Evolutionary conservation across 768 basidiomycete species (phyloP), one percentile per base, ranked within the genome.

Genomic region (Leccinellum albellum): DNA sequence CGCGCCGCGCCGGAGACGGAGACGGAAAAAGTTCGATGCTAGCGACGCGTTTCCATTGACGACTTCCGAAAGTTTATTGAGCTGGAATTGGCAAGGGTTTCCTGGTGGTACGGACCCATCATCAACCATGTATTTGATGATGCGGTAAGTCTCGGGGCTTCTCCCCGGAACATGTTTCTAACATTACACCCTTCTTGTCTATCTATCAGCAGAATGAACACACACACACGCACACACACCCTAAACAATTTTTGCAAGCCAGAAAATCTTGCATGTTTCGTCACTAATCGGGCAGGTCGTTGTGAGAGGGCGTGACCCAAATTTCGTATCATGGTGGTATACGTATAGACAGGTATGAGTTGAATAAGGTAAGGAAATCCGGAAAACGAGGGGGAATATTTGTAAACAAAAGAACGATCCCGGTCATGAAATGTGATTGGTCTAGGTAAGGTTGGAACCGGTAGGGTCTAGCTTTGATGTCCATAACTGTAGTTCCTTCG

Each of bases 401-500:
- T 42, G 40, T 42, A 20, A 42, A 40, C n/a, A 3, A 32, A 47
- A 47, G 21, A 47, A 7, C 31, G 15, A 47, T 42, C 51, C 31
- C 42, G 44, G 52, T 46, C 3, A 14, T 7, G 47, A 26, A 37
- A 24, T 12, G 23, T 12, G 15, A 28, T 10, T 10, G 23, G 23
- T 60, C 71, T 75, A 81, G 53, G 74, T 72, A 42, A 78, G 76
- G 61, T 78, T 76, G 62, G 83, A 74, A 66, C 88, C 82, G 65
- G 89, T 91, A 51, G 91, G 91, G 72, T 94, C 91, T 64, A 94
- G 76, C 71, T 90, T 92, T 58, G 80, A 76, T 64, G 83, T 87
- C 94, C 94, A 97, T 67, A 86, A 82, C 57, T 85, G 85, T 57
- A 93, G 78, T 66, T 97, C 94, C 75, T 91, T 95, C 56, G 78